Conservation (phyloP, 2,329 filamentous ascomycete genomes). For the Chaetomiaceae sp. region DNA sequence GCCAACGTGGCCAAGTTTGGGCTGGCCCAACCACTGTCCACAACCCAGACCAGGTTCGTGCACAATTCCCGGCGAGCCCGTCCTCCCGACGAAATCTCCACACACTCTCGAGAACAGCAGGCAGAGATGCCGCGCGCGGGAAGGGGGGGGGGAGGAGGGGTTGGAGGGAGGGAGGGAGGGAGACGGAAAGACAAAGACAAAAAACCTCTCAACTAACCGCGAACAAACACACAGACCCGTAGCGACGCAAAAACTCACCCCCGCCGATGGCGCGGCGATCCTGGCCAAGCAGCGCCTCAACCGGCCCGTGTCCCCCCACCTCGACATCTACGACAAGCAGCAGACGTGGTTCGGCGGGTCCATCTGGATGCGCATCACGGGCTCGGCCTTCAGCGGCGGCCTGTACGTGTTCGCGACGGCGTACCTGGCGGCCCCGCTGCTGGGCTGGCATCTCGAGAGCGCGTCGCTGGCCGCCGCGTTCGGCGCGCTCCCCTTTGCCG, state of each 20-base stretch:
- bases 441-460: conserved; percentile 61
- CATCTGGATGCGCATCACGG: conserved; percentile 79
- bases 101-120: too few relatives aligned
- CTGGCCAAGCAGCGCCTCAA: conserved; percentile 75
- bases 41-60: conserved; percentile 45
- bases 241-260: conserved; percentile 54
- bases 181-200: too few relatives aligned
- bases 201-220: conserved; percentile 21
- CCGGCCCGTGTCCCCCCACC: conserved; percentile 81
- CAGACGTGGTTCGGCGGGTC: conserved; percentile 78
- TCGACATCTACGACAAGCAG: conserved; percentile 78
- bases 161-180: too few relatives aligned
- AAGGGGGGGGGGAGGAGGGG: too few relatives aligned
- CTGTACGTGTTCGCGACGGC: conserved; percentile 77
- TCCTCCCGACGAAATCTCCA: background rate
- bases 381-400: conserved; percentile 62
- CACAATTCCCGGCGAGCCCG: background rate
- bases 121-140: too few relatives aligned
- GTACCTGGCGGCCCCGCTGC: conserved; percentile 74
- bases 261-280: conserved; percentile 54
- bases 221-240: conserved; percentile 39
- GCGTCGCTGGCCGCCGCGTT: conserved; percentile 57
- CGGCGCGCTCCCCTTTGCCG: conserved; percentile 53
- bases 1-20: conserved; percentile 46
- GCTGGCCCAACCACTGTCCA: conserved; percentile 39